Evolutionary conservation across 306 rosid species (phyloP), one percentile per base, ranked within the genome.

Genomic region (Sechiopsis laciniata): DNA sequence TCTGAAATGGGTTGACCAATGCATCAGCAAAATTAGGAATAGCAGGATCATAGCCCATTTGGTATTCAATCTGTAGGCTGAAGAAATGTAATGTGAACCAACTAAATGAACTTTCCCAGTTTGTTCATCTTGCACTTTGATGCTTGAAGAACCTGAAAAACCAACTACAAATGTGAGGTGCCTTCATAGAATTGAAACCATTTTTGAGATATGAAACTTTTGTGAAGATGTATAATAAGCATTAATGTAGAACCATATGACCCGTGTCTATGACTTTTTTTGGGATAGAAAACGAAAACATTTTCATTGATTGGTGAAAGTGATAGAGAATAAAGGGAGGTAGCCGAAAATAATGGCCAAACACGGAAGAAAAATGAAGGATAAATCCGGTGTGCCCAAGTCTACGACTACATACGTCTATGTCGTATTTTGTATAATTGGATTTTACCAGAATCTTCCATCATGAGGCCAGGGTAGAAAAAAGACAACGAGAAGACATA

Each of bases 41-140:
- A 84, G 67, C 60, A 85, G 55, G 72, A 76, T 72, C 54, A 84
- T 70, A 55, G 85, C 55, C 82, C 71, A 13, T 59, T 69, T 77
- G 78, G 68, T 77, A 75, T 84, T 76, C 82, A 78, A 71, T 77
- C 80, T 59, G 78, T 55, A 68, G 59, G 83, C 87, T 72, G 85
- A 88, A 79, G 88, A 74, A 75, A 91, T 76, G 59, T 50, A 68
- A 84, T 89, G 97, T 72, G 75, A 77, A 82, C 99, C 99, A 56
- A 91, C 97, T 89, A 94, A 89, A 83, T 89, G 99, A 71, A 94
- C 92, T 4, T 92, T 94, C 75, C 97, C 97, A 2, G 90, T 91
- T 77, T 81, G 82, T 82, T 94, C 97, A 77, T 94, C 99, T 78
- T 75, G 74, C 59, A 94, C 95, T 84, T 86, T 71, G 80, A 94